These are phyloP conservation scores for Fraxinus cuspidata DNA, from an alignment of 257 asterid species.

Conservation along the genomic window DNA sequence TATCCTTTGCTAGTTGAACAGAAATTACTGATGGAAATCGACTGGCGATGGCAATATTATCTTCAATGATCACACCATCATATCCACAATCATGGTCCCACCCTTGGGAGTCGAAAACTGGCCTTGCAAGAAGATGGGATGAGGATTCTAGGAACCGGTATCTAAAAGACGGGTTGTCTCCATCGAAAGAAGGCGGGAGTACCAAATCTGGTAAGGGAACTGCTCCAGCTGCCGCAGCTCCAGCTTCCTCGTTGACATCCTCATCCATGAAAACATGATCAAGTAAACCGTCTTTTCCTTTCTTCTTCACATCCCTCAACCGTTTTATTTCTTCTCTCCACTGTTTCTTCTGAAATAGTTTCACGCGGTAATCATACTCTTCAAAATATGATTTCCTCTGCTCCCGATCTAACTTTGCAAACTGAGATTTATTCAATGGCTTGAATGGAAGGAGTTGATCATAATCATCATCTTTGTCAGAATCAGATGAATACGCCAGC, in stretches of 20 bases:
- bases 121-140: conserved; percentile 29
- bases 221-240: conserved; percentile 12
- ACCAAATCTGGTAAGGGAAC: conserved; percentile 32
- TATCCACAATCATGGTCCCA: conserved; percentile 53
- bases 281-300: not conserved
- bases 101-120: conserved; percentile 35
- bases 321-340: conserved; percentile 26
- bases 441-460: conserved; percentile 31
- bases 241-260: conserved; percentile 19
- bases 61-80: conserved; percentile 42
- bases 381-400: conserved; percentile 26
- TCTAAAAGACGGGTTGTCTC: conserved; percentile 31
- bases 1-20: conserved; percentile 42
- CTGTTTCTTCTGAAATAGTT: conserved; percentile 29
- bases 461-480: conserved; percentile 27
- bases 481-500: conserved; percentile 27
- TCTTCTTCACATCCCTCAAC: conserved; percentile 21
- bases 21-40: conserved; percentile 36
- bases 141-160: conserved; percentile 27
- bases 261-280: conserved; percentile 22
- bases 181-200: conserved; percentile 36
- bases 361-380: conserved; percentile 28
- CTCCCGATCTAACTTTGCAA: conserved; percentile 25
- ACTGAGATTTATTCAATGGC: conserved; percentile 24
- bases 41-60: conserved; percentile 27